These are phyloP conservation scores for Carex myosuroides DNA, from an alignment of 176 grass and related monocot species.

Conservation along the genomic window DNA sequence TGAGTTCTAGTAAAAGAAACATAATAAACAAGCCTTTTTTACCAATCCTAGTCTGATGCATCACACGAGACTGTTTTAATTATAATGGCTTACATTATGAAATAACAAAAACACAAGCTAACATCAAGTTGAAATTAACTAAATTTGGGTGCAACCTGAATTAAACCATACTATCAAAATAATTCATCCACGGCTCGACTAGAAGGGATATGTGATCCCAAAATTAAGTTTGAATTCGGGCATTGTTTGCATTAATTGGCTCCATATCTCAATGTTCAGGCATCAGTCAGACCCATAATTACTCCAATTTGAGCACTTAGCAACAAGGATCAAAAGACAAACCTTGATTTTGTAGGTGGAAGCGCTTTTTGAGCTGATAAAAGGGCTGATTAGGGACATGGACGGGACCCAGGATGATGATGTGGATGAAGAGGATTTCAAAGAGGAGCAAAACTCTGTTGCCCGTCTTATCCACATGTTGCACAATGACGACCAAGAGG, in stretches of 20 bases:
- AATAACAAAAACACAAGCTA: neutral
- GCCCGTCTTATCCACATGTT: slow-evolving; percentile 97
- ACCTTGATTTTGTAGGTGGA: slow-evolving; percentile 57
- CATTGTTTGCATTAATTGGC: neutral
- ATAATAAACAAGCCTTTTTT: neutral
- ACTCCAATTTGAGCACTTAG: neutral
- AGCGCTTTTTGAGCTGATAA: slow-evolving; percentile 85
- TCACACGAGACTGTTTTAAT: neutral
- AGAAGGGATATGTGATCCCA: neutral
- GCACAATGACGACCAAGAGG: slow-evolving; percentile 87
- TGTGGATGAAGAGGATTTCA: slow-evolving; percentile 99
- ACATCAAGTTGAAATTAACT: neutral
- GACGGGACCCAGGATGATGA: slow-evolving; percentile 80
- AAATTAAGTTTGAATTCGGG: neutral
- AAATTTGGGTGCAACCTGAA: neutral
- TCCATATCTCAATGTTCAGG: neutral
- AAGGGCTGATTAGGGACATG: slow-evolving; percentile 93
- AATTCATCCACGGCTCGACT: neutral
- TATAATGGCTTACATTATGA: neutral
- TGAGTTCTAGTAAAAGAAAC: neutral
- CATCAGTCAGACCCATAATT: neutral
- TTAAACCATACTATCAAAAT: neutral
- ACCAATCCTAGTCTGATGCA: neutral
- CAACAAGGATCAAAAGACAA: neutral
- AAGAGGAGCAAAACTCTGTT: slow-evolving; percentile 96